phyloP scores from a whole-genome alignment of 2,329 filamentous ascomycete species.

The Trichothecium sympodiale region DNA sequence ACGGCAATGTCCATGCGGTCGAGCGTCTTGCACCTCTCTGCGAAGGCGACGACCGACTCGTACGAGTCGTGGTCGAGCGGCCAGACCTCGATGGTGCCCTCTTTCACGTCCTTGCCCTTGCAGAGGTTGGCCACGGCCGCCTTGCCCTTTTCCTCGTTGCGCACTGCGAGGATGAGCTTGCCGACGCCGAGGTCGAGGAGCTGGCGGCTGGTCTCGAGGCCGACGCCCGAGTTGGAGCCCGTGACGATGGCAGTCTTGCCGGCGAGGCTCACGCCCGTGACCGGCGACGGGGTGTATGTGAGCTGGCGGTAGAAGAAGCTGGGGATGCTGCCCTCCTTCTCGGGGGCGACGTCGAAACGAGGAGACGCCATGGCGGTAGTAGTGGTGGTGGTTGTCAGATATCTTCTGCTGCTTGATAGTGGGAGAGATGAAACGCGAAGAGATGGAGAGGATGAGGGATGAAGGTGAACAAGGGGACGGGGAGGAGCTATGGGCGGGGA shows the following conservation, averaged over 20 bases:
- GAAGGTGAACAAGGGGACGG: no score
- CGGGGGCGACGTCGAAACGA: slow-evolving; percentile 1
- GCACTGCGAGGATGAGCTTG: slow-evolving; percentile 30
- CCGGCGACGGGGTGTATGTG: background rate
- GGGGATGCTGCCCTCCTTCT: background rate
- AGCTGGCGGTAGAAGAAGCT: background rate
- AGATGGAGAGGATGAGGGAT: no score
- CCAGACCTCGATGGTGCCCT: slow-evolving; percentile 29
- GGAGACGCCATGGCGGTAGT: no score
- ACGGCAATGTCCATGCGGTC: slow-evolving; percentile 30
- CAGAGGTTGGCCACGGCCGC: slow-evolving; percentile 21
- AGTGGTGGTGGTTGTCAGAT: no score
- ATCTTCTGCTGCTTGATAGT: no score
- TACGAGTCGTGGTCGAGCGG: slow-evolving; percentile 30
- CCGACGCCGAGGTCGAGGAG: slow-evolving; percentile 23
- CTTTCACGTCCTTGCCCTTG: slow-evolving; percentile 10
- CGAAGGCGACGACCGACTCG: slow-evolving; percentile 28
- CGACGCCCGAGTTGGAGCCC: slow-evolving; percentile 32
- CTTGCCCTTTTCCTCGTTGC: slow-evolving; percentile 25
- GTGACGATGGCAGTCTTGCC: slow-evolving; percentile 32
- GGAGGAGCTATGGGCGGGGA: no score
- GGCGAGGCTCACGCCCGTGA: slow-evolving; percentile 10
- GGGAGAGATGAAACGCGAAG: no score
- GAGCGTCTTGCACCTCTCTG: slow-evolving; percentile 17
- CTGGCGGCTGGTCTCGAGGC: slow-evolving; percentile 29